Evolutionary conservation across 2,329 filamentous ascomycete species (phyloP), one percentile per base, ranked within the genome.

Genomic region (Scortechinia acanthostroma): DNA sequence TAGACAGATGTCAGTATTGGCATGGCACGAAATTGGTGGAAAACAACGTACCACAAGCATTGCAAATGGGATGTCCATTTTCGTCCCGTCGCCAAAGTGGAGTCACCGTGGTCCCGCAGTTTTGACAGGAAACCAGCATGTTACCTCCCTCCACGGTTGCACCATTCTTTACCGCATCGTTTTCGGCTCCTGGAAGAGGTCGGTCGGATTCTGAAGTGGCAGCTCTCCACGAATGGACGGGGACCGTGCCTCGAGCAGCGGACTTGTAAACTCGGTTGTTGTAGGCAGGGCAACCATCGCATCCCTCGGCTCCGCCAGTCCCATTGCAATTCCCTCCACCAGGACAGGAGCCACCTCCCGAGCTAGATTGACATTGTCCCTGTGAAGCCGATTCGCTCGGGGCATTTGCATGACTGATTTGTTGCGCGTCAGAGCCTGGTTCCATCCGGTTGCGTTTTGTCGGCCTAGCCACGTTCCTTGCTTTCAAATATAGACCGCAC

Each of bases 231-330:
- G 35, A 10, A 19, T 40, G 35, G 10, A 40, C 17, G 14, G 35
- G 35, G 17, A 40, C 35, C 20, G 35, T 69, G 45, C 71, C 82
- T 52, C 86, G 78, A 60, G 86, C 85, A 16, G 87, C 86, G 42
- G 80, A 88, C 63, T 96, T 97, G 23, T 91, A 87, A 30, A 97
- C 83, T 45, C 93, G 81, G 59, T 98, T 98, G 72, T 98, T 98
- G 71, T 88, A 98, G 2, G 93, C 93, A 25, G 93, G 93, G 58
- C 93, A 98, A 13, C 93, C 93, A 60, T 88, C 90, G 62, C 93
- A 98, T 17, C 90, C 91, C 59, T 95, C 88, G 22, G 93, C 90
- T 45, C 93, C 93, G 40, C 93, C 93, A 19, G 93, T 97, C 42
- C 93, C 93, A 61, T 98, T 97, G 62, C 93, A 98, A 47, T 86